Evolutionary conservation across 495 filamentous ascomycete species (phyloP).

Genomic region (Astrocystis sublimbata): DNA sequence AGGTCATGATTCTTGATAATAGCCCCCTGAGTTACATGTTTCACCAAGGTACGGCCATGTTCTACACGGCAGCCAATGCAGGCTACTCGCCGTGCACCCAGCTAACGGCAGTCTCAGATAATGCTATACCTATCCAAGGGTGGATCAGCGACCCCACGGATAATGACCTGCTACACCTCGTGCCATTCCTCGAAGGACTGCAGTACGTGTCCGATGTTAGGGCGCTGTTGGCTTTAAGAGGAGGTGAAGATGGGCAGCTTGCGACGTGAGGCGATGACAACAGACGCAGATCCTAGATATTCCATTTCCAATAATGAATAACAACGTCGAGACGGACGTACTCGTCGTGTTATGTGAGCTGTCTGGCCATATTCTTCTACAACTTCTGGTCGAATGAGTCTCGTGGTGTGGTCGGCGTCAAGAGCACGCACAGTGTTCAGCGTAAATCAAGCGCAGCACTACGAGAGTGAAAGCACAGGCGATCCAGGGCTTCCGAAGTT

Average conservation of each 20-base stretch:
- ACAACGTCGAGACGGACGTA: background rate
- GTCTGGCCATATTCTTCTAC: background rate
- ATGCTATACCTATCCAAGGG: slow-evolving; percentile 89
- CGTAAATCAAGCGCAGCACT: background rate
- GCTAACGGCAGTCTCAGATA: slow-evolving; percentile 60
- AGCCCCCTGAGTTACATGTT: slow-evolving; percentile 98
- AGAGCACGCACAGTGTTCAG: background rate
- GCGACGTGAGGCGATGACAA: slow-evolving; percentile 10
- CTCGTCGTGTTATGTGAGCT: background rate
- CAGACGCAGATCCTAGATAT: slow-evolving; percentile 20
- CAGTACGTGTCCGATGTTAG: slow-evolving; percentile 96
- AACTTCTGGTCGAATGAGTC: background rate
- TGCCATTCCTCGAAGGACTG: slow-evolving; percentile 91
- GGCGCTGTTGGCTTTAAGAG: slow-evolving; percentile 80
- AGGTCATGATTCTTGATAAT: slow-evolving; percentile 98
- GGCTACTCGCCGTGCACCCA: slow-evolving; percentile 4
- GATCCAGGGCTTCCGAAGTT: too few species aligned
- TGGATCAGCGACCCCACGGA: slow-evolving; percentile 93
- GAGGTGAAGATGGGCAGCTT: slow-evolving; percentile 71
- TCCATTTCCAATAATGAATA: slow-evolving; percentile 20
- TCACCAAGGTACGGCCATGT: slow-evolving; percentile 74
- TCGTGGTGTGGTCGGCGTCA: background rate
- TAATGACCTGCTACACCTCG: slow-evolving; percentile 83
- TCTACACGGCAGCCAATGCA: too few species aligned
- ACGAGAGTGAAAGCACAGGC: background rate